A percentile compares a stretch with the other conserved stretches of the same genome.
These are phyloP conservation scores for Nicotiana tabacum DNA, from an alignment of 257 asterid species.

Conservation along the genomic window DNA sequence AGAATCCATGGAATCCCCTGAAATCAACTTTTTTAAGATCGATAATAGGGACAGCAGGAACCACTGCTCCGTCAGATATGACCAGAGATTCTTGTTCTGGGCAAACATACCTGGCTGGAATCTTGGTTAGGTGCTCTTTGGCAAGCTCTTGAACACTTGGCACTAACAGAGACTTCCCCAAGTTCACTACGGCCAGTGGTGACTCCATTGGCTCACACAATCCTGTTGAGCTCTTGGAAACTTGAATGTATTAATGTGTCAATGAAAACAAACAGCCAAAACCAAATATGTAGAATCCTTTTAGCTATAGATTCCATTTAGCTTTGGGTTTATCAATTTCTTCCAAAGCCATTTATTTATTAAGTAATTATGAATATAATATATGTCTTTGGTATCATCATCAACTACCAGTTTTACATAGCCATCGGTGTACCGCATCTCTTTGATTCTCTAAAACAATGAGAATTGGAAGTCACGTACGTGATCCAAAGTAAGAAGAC, in stretches of 20 bases:
- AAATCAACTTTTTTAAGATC: constrained; percentile 27
- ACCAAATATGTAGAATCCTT: not conserved
- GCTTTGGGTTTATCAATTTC: not conserved
- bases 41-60: constrained; percentile 25
- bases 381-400: not conserved
- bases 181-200: constrained; percentile 12
- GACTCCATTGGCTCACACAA: constrained; percentile 12
- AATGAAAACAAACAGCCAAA: not conserved
- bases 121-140: constrained; percentile 14
- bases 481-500: not conserved
- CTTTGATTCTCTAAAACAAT: not conserved
- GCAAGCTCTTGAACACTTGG: constrained; percentile 54
- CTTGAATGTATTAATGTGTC: not conserved
- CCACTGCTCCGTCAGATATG: not conserved
- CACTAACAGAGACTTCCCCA: constrained; percentile 41
- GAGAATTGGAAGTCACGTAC: not conserved
- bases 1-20: constrained; percentile 13
- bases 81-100: constrained; percentile 18
- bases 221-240: too few relatives aligned
- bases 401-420: not conserved
- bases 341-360: not conserved
- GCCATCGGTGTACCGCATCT: not conserved
- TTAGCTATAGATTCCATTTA: not conserved
- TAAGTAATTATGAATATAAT: not conserved
- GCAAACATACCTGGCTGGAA: constrained; percentile 36